phyloP scores from a whole-genome alignment of 116 monocot genomes.

The Dioscorea cayenensis region DNA sequence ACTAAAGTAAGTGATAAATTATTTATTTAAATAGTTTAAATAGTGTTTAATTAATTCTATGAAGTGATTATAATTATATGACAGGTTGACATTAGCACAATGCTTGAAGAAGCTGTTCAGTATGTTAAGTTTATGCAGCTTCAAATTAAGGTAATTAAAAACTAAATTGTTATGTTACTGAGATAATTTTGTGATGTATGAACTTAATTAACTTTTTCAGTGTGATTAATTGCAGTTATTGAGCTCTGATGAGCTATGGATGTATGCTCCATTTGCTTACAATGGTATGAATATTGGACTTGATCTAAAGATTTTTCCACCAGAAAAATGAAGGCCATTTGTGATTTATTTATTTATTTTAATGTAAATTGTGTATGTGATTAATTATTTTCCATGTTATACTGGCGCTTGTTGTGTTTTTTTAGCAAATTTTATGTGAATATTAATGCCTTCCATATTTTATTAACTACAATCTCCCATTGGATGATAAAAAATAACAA shows the following conservation, averaged over 20 bases:
- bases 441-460: no score
- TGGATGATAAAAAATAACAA: no score
- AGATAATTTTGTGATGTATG: no score
- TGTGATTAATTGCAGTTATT: slow-evolving; percentile 34
- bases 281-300: slow-evolving; percentile 62
- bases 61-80: not conserved
- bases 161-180: not conserved
- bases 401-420: no score
- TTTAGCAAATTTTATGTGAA: no score
- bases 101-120: slow-evolving; percentile 86
- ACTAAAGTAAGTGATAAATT: slow-evolving; percentile 53
- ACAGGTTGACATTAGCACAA: slow-evolving; percentile 91
- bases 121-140: slow-evolving; percentile 90
- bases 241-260: slow-evolving; percentile 80
- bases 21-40: not conserved
- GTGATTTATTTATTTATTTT: no score
- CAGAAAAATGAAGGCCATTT: slow-evolving; percentile 2
- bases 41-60: not conserved
- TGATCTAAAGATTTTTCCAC: slow-evolving; percentile 35
- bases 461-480: no score
- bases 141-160: slow-evolving; percentile 70
- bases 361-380: no score
- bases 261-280: slow-evolving; percentile 83
- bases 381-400: no score
- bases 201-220: no score